These are phyloP conservation scores for Erigeron canadensis DNA, from an alignment of 129 eudicot genomes.

Conservation along the genomic window DNA sequence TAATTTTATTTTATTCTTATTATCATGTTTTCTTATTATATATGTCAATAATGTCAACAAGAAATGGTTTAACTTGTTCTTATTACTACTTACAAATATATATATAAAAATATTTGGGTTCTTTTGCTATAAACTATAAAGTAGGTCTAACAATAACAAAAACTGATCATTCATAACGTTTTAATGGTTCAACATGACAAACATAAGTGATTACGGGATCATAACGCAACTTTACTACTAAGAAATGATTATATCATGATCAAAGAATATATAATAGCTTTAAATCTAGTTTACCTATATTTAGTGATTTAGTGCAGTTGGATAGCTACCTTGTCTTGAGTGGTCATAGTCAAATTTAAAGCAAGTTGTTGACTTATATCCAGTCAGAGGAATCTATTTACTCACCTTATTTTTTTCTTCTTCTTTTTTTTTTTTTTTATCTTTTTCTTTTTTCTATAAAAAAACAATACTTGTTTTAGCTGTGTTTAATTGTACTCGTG, in stretches of 20 bases:
- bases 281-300: conserved; percentile 16
- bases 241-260: not conserved
- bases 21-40: too few species aligned
- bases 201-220: too few species aligned
- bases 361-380: conserved; percentile 17
- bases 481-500: too few species aligned
- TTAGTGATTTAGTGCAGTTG: not conserved
- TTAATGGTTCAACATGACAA: too few species aligned
- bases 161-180: not conserved
- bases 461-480: too few species aligned
- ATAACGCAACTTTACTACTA: too few species aligned
- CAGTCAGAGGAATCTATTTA: conserved; percentile 9
- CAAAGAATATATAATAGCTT: not conserved
- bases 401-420: too few species aligned
- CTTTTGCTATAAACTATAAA: conserved; percentile 20
- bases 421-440: too few species aligned
- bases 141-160: conserved; percentile 21
- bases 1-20: too few species aligned
- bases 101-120: not conserved
- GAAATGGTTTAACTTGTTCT: too few species aligned
- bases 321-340: conserved; percentile 14
- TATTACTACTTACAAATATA: not conserved
- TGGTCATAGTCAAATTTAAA: conserved; percentile 6
- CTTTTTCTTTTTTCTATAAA: too few species aligned
- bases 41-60: too few species aligned